These are phyloP conservation scores for Heimioporus sp. DNA, from an alignment of 768 basidiomycete species.

Conservation along the genomic window DNA sequence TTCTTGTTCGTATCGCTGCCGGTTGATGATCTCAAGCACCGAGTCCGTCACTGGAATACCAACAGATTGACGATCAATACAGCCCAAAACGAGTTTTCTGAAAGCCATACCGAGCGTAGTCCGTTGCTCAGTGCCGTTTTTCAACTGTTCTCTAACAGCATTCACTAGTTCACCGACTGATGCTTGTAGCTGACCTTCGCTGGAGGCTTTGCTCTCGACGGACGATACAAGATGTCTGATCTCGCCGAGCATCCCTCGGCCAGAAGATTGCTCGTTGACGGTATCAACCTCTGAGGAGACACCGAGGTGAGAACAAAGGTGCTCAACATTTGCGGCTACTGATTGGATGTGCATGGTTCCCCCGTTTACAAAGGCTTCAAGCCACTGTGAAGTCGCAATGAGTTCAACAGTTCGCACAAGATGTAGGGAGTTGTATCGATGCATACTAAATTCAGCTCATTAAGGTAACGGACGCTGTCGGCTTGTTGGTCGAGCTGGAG, in stretches of 20 bases:
- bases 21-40: slow-evolving; percentile 60
- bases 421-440: background rate
- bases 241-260: slow-evolving; percentile 32
- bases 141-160: slow-evolving; percentile 42
- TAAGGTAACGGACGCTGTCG: slow-evolving; percentile 75
- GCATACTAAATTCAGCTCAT: slow-evolving; percentile 69
- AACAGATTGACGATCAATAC: slow-evolving; percentile 6
- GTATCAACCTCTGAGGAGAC: slow-evolving; percentile 22
- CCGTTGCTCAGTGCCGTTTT: slow-evolving; percentile 38
- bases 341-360: slow-evolving; percentile 71
- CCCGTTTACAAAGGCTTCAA: slow-evolving; percentile 77
- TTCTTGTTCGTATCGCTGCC: slow-evolving; percentile 73
- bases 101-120: slow-evolving; percentile 35
- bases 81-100: slow-evolving; percentile 5
- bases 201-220: slow-evolving; percentile 30
- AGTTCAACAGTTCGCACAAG: background rate
- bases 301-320: slow-evolving; percentile 56
- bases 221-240: slow-evolving; percentile 35
- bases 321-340: slow-evolving; percentile 58
- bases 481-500: slow-evolving; percentile 62
- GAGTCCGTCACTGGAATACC: slow-evolving; percentile 48
- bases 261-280: slow-evolving; percentile 7
- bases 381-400: slow-evolving; percentile 50
- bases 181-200: slow-evolving; percentile 29
- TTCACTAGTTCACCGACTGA: slow-evolving; percentile 37